phyloP scores from a whole-genome alignment of 495 filamentous ascomycete species.

The Aspergillus sparsus region DNA sequence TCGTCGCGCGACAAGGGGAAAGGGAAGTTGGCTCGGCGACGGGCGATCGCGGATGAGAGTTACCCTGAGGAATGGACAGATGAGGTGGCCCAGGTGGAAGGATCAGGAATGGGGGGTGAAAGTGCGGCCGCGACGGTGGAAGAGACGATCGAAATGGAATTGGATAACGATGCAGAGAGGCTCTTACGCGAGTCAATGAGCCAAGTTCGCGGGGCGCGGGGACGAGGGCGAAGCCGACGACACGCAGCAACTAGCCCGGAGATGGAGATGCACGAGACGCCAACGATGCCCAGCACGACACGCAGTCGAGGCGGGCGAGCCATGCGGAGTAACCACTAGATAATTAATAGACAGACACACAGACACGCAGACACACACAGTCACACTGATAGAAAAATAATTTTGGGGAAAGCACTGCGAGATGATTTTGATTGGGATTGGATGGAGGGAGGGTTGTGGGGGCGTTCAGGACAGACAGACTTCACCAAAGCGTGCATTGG shows the following conservation, averaged over 20 bases:
- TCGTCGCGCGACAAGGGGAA: conserved; percentile 35
- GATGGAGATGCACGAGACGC: conserved; percentile 27
- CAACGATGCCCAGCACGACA: conserved; percentile 12
- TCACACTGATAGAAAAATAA: conserved; percentile 1
- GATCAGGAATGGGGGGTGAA: conserved; percentile 7
- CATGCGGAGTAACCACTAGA: conserved; percentile 20
- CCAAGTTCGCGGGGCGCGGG: conserved; percentile 27
- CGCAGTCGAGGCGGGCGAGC: conserved; percentile 28
- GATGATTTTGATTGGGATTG: no score
- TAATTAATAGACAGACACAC: conserved; percentile 14
- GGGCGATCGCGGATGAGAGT: conserved; percentile 24
- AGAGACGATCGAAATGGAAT: conserved; percentile 45
- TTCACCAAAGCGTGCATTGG: background rate
- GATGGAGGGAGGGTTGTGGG: background rate
- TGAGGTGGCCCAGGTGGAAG: conserved; percentile 35
- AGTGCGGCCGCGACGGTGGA: conserved; percentile 24
- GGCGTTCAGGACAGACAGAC: background rate
- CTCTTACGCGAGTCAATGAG: conserved; percentile 39
- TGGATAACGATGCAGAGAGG: conserved; percentile 45
- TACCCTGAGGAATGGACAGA: conserved; percentile 41
- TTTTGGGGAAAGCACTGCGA: conserved; percentile 15
- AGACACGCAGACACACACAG: conserved; percentile 24
- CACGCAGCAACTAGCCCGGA: conserved; percentile 23
- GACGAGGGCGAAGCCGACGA: conserved; percentile 31
- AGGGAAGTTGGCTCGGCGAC: conserved; percentile 30